Base-by-base conservation (phyloP, 441 rosid genomes). In the Croton laevigatus region DNA sequence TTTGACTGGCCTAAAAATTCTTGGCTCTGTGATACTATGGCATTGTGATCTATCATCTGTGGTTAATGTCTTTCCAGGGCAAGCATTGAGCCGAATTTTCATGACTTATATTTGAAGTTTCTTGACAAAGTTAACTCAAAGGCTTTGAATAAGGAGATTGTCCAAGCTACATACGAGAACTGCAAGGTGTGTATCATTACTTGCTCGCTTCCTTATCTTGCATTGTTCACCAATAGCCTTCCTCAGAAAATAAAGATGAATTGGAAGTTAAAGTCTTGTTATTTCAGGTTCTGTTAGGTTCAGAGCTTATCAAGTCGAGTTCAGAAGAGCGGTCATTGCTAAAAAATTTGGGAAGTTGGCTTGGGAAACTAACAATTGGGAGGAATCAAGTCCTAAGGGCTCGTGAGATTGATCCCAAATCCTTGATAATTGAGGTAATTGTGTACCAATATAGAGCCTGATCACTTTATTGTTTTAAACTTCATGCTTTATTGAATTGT, bases 291-390 rank as follows among this genome's bases (percentile, higher is more conserved):
- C 96, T 96, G 55, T 79, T 96, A 81, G 93, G 98, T 57, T 96
- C 99, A 57, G 99, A 96, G 82, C 98, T 93, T 73, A 96, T 96
- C 69, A 96, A 96, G 80, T 91, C 98, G 68, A 96, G 98, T 82
- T 89, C 97, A 14, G 98, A 96, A 79, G 98, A 93, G 83, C 93
- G 98, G 6, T 93, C 98, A 27, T 80, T 96, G 80, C 88, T 96
- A 71, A 96, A 96, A 82, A 96, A 93, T 85, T 80, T 96, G 84
- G 98, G 98, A 73, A 96, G 99, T 80, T 96, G 99, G 99, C 97
- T 96, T 57, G 99, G 99, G 75, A 96, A 91, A 86, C 84, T 96
- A 71, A 96, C 99, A 60, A 93, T 93, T 34, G 99, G 99, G 70
- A 87, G 97, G 79, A 96, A 93, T 81, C 93, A 86, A 69, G 98